Percentiles rank a stretch among this genome's conserved stretches.
Conservation (phyloP, 1,284 basidiomycete species). For the Chalciporus sp. region DNA sequence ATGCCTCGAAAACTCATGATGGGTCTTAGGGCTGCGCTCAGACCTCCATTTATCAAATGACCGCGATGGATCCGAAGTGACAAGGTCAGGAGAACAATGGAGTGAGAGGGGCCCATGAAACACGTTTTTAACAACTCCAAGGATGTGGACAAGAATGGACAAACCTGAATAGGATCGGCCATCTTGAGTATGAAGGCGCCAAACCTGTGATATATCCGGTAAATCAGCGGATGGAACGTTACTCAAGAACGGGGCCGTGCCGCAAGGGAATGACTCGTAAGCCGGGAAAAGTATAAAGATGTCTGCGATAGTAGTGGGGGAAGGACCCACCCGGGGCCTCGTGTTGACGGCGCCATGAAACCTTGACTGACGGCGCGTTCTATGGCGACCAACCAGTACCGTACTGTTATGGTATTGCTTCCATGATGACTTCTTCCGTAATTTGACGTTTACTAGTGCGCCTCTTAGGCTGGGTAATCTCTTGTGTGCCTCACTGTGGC, state of each 20-base stretch:
- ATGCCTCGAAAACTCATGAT: conserved; percentile 32
- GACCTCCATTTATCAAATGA: conserved; percentile 38
- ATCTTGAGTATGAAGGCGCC: conserved; percentile 15
- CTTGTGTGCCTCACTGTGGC: conserved; percentile 5
- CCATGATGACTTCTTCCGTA: conserved; percentile 26
- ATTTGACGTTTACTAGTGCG: conserved; percentile 26
- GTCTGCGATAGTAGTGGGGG: conserved; percentile 24
- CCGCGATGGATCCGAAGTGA: conserved; percentile 31
- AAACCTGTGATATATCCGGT: conserved; percentile 32
- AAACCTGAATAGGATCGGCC: conserved; percentile 25
- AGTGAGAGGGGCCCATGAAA: conserved; percentile 32
- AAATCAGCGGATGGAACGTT: conserved; percentile 30
- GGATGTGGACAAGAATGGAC: conserved; percentile 28
- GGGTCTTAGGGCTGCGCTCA: conserved; percentile 29
- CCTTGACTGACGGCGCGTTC: conserved; percentile 35
- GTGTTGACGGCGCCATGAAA: conserved; percentile 38
- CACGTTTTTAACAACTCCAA: conserved; percentile 33
- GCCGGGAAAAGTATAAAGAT: conserved; percentile 22
- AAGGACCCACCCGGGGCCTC: conserved; percentile 34
- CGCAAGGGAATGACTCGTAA: conserved; percentile 25
- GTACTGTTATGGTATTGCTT: conserved; percentile 30
- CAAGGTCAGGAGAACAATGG: conserved; percentile 27
- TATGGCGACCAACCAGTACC: conserved; percentile 31
- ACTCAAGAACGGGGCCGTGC: conserved; percentile 24
- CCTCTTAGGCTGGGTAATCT: conserved; percentile 11